Evolutionary conservation across 768 basidiomycete genomes (phyloP).

Genomic region (Lyophyllum semitale): DNA sequence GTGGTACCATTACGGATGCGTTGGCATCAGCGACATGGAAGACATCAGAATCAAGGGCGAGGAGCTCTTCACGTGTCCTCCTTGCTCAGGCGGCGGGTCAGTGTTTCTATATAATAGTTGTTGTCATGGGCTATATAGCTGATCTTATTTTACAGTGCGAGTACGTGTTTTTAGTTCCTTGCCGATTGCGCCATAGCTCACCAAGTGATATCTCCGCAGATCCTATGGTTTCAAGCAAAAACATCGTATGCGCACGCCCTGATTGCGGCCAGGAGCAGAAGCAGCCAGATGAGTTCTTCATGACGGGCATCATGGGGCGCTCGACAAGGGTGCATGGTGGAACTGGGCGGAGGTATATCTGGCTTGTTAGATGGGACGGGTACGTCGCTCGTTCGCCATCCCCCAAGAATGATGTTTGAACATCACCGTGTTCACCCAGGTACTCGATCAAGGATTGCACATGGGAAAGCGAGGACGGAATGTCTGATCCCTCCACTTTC

Average conservation of each 20-base stretch:
- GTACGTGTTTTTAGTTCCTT: slow-evolving; percentile 9
- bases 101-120: slow-evolving; percentile 17
- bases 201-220: slow-evolving; percentile 8
- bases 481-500: slow-evolving; percentile 28
- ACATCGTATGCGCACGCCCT: slow-evolving; percentile 25
- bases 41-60: slow-evolving; percentile 37
- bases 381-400: slow-evolving; percentile 16
- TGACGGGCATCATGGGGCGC: slow-evolving; percentile 37
- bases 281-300: slow-evolving; percentile 25
- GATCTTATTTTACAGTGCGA: slow-evolving; percentile 9
- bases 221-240: slow-evolving; percentile 6
- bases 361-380: slow-evolving; percentile 45
- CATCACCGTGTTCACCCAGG: slow-evolving; percentile 17
- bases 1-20: slow-evolving; percentile 59
- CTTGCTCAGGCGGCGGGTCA: slow-evolving; percentile 35
- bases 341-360: slow-evolving; percentile 21
- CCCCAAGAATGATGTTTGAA: background rate
- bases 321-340: slow-evolving; percentile 25
- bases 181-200: background rate
- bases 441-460: slow-evolving; percentile 35
- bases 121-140: background rate
- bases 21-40: slow-evolving; percentile 32
- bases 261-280: slow-evolving; percentile 25
- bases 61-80: slow-evolving; percentile 42
- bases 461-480: slow-evolving; percentile 33